Percentiles rank a stretch among this genome's conserved stretches.
These are phyloP conservation scores for Inga laurina DNA, from an alignment of 306 rosid species.

Conservation along the genomic window DNA sequence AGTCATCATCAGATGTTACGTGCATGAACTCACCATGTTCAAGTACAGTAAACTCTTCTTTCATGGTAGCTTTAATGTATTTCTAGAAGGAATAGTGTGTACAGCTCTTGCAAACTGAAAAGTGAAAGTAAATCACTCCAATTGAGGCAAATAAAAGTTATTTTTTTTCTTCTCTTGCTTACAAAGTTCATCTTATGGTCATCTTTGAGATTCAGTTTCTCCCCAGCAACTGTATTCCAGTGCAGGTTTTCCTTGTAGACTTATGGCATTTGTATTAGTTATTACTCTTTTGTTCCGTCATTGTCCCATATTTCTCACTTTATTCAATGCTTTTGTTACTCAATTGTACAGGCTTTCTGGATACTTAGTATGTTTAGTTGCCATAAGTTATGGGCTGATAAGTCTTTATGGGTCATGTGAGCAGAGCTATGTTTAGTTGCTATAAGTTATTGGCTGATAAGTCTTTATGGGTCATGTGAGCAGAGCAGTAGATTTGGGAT, in stretches of 20 bases:
- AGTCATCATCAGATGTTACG: constrained; percentile 7
- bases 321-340: not conserved
- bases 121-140: not conserved
- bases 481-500: not conserved
- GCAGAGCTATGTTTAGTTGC: not conserved
- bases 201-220: not conserved
- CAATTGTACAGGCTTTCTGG: not conserved
- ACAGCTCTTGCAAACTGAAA: constrained; percentile 33
- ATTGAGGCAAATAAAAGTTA: not conserved
- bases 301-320: not conserved
- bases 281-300: not conserved
- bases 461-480: not conserved
- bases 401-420: not conserved
- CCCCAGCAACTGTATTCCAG: not conserved
- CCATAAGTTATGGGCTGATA: not conserved
- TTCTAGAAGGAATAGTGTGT: constrained; percentile 27
- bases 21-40: constrained; percentile 21
- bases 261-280: not conserved
- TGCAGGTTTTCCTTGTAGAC: not conserved
- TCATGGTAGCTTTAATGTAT: constrained; percentile 19
- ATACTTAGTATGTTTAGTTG: not conserved
- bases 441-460: not conserved
- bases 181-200: not conserved
- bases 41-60: constrained; percentile 34
- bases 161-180: not conserved